Evolutionary conservation across 345 rosid species (phyloP).

Genomic region (Gossypium mustelinum): DNA sequence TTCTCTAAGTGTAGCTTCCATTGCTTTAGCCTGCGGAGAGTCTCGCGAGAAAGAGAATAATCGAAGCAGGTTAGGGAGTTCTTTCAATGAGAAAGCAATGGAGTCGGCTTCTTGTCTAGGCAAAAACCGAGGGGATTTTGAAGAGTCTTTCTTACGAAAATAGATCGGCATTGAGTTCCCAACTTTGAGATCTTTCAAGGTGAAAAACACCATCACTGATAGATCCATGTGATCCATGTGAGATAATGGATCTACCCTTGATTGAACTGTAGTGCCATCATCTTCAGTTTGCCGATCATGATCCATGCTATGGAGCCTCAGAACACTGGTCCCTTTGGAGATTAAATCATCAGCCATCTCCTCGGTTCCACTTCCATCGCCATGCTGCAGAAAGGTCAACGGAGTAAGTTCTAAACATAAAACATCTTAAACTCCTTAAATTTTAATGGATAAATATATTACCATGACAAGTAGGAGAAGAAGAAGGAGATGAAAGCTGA

Average conservation of each 20-base stretch:
- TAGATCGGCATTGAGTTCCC: conserved; percentile 30
- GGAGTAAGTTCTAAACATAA: no score
- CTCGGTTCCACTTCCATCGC: conserved; percentile 8
- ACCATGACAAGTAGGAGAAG: conserved; percentile 18
- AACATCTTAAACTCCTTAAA: no score
- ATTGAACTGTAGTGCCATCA: not conserved
- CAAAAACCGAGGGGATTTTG: conserved; percentile 29
- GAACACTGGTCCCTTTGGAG: not conserved
- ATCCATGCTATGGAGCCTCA: conserved; percentile 15
- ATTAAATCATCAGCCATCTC: not conserved
- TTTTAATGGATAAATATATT: not conserved
- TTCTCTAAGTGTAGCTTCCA: conserved; percentile 29
- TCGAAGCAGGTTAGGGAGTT: conserved; percentile 31
- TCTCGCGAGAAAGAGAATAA: conserved; percentile 29
- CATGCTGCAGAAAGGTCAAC: not conserved
- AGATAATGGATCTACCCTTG: not conserved
- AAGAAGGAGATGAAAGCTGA: conserved; percentile 5
- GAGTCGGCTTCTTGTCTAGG: conserved; percentile 35
- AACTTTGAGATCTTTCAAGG: conserved; percentile 29
- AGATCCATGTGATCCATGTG: conserved; percentile 28
- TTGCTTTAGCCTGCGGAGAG: conserved; percentile 41
- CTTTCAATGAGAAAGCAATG: conserved; percentile 29
- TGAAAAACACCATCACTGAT: conserved; percentile 35
- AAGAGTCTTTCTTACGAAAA: conserved; percentile 30
- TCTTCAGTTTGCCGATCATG: not conserved